Conservation (phyloP, 768 basidiomycete genomes). For the Suillus occidentalis region DNA sequence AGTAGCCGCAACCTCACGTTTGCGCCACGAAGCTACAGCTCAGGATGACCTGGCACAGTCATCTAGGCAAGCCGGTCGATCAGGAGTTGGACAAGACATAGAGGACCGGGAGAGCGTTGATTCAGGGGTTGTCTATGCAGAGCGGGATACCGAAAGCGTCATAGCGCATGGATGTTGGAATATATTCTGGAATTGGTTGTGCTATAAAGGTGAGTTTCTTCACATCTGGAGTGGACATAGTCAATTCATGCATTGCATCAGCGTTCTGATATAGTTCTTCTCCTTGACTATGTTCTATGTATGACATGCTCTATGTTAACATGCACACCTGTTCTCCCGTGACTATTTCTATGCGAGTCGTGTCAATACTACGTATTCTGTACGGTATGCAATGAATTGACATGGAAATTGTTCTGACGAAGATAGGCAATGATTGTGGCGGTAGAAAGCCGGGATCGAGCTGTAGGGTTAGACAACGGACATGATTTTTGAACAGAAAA, state of each 20-base stretch:
- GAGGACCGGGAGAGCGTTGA: neutral
- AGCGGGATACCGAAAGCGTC: neutral
- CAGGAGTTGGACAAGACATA: neutral
- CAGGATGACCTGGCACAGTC: neutral
- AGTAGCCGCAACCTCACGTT: neutral
- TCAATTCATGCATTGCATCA: neutral
- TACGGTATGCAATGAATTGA: neutral
- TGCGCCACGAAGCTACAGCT: neutral
- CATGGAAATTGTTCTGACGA: too few species aligned
- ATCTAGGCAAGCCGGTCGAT: neutral
- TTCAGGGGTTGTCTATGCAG: neutral
- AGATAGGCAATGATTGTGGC: neutral
- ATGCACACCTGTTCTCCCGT: neutral
- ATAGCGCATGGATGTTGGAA: neutral
- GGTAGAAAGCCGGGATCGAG: neutral
- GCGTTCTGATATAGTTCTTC: neutral
- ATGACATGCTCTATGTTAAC: neutral
- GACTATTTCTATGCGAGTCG: neutral
- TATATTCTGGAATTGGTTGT: neutral
- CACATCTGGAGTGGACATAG: neutral
- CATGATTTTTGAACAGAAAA: neutral
- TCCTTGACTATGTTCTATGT: neutral
- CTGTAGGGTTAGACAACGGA: neutral
- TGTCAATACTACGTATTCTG: neutral
- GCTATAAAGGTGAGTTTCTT: constrained; percentile 3